Conservation (phyloP, 768 basidiomycete species). For the Melanogaster broomeanus region DNA sequence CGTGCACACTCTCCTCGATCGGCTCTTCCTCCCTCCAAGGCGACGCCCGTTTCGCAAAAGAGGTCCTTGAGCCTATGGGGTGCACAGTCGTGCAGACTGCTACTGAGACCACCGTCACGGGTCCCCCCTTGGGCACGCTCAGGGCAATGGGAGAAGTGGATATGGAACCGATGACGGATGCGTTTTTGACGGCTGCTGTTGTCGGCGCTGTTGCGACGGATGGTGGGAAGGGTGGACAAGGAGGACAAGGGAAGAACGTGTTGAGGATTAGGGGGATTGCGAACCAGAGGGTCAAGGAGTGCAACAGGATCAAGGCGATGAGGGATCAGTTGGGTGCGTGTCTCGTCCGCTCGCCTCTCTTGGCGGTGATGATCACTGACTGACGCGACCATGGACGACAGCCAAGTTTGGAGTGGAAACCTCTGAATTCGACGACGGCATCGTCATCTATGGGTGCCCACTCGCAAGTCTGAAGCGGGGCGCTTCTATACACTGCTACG, state of each 20-base stretch:
- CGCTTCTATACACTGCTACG: slow-evolving; percentile 92
- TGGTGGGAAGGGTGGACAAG: slow-evolving; percentile 45
- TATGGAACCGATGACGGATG: slow-evolving; percentile 99
- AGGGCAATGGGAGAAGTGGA: slow-evolving; percentile 67
- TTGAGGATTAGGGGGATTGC: slow-evolving; percentile 93
- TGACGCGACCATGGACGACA: slow-evolving; percentile 29
- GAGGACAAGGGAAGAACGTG: slow-evolving; percentile 37
- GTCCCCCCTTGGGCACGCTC: slow-evolving; percentile 84
- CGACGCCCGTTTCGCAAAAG: slow-evolving; percentile 94
- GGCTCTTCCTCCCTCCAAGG: slow-evolving; percentile 91
- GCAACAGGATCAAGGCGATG: slow-evolving; percentile 96
- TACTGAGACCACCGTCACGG: slow-evolving; percentile 88
- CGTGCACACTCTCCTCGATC: slow-evolving; percentile 92
- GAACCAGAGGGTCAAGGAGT: slow-evolving; percentile 98
- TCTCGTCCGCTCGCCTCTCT: neutral
- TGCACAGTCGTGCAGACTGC: slow-evolving; percentile 87
- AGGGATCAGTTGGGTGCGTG: slow-evolving; percentile 84
- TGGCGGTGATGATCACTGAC: no score
- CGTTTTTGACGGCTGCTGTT: slow-evolving; percentile 93
- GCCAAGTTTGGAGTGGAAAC: slow-evolving; percentile 96
- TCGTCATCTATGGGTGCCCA: slow-evolving; percentile 84
- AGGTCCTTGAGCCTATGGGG: slow-evolving; percentile 94
- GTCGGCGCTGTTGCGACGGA: slow-evolving; percentile 81
- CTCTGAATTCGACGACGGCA: slow-evolving; percentile 88
- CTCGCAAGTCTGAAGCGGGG: slow-evolving; percentile 60